Evolutionary conservation across 805 yeast genomes (phyloP).

Genomic region (Komagataella ulmi): DNA sequence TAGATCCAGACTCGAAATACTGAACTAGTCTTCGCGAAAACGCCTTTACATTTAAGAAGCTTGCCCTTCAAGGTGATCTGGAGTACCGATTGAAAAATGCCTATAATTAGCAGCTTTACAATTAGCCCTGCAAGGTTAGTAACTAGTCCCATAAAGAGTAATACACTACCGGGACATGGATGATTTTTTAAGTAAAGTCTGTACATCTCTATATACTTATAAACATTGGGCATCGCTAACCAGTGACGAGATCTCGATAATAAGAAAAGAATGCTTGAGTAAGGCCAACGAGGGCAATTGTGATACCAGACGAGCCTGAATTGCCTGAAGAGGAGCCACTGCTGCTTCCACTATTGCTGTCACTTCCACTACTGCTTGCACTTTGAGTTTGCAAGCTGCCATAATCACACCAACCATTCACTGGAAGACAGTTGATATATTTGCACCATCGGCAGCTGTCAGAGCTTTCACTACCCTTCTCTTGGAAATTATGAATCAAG

Average conservation of each 20-base stretch:
- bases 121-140: too few relatives aligned
- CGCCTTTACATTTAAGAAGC: too few relatives aligned
- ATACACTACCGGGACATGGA: too few relatives aligned
- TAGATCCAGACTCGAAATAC: too few relatives aligned
- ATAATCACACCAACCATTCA: conserved; percentile 51
- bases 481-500: conserved; percentile 32
- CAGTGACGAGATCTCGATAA: not conserved
- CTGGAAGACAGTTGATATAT: conserved; percentile 58
- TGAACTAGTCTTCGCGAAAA: too few relatives aligned
- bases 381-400: conserved; percentile 6
- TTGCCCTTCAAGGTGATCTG: not conserved
- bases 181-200: not conserved
- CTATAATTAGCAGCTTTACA: too few relatives aligned
- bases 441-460: conserved; percentile 56
- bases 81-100: not conserved
- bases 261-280: not conserved
- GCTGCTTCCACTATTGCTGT: not conserved
- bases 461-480: conserved; percentile 27
- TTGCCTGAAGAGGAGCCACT: not conserved
- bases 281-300: not conserved
- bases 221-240: too few relatives aligned
- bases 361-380: not conserved
- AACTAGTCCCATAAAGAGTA: too few relatives aligned
- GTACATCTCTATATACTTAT: not conserved
- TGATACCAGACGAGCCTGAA: not conserved